Evolutionary conservation across 176 grass and related monocot genomes (phyloP), one percentile per base, ranked within the genome.

Genomic region (Carex parvula): DNA sequence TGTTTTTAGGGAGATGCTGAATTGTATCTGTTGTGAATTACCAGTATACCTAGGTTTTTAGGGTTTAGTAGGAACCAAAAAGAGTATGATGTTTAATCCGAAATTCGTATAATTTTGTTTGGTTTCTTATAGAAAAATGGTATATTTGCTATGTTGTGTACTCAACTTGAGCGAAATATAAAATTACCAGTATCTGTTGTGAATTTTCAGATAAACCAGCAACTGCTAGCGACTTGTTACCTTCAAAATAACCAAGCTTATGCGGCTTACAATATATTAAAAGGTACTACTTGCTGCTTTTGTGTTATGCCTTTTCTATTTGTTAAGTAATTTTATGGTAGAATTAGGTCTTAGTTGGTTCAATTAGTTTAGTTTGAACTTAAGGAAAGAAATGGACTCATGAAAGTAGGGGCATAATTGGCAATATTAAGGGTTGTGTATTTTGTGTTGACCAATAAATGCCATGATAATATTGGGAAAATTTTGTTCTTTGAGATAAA

Each of bases 141-240:
- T 67, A 3, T 24, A 52, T 68, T 74, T 87, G 6, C 26, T 79
- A 74, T 22, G 5, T 39, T 39, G 37, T 39, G 37, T 39, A 39
- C 37, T 39, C 37, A 39, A 39, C 37, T 39, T 39, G 37, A 39
- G 37, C 37, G 37, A 39, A 39, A 39, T 39, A 52, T 48, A 22
- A 21, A 73, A 53, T 44, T 53, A 22, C 20, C 22, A 57, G 26
- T 78, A 57, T 57, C 22, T 78, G 50, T 78, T 78, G 22, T 78
- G 50, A 78, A 77, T 39, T 77, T 65, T 46, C 90, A 99, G 96
- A 89, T 81, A 64, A 99, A 99, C 83, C 69, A 92, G 83, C 93
- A 99, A 65, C 89, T 99, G 22, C 80, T 99, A 73, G 96, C 93
- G 2, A 95, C 96, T 88, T 99, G 96, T 84, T 99, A 95, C 83